Base-by-base conservation (phyloP, 768 basidiomycete species). In the Megacollybia marginata region DNA sequence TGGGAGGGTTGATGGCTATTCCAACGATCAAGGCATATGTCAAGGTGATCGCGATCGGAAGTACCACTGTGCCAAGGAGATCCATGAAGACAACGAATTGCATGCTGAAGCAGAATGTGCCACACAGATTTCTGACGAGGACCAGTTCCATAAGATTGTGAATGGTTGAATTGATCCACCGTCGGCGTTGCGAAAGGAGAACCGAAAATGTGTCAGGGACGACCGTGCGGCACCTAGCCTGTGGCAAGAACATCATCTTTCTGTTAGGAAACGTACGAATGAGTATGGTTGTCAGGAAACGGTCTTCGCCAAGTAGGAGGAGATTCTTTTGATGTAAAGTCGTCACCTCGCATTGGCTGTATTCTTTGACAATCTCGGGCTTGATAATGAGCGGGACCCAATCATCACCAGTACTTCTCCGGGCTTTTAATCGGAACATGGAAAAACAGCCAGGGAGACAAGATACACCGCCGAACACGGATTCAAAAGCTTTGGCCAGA, bases 21-120 rank as follows among this genome's bases (percentile, higher is more conserved):
- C 80, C 80, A 59, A 88, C 82, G 62, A 96, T 82, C 44, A 98
- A 82, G 49, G 83, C 77, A 62, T 92, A 92, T 2, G 96, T 98
- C 46, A 99, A 75, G 48, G 76, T 69, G 59, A 99, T 96, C 54
- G 95, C 95, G 59, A 97, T 83, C 23, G 96, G 96, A 15, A 97
- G 79, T 18, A 96, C 93, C 57, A 92, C 80, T 2, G 91, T 94
- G 52, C 90, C 90, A 52, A 93, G 68, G 42, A 94, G 79, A 65
- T 97, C 93, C 90, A 98, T 93, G 71, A 95, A 92, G 48, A 98
- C 93, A 65, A 98, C 85, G 66, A 98, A 98, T 65, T 98, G 96
- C 94, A 97, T 98, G 68, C 92, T 96, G 71, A 98, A 97, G 74
- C 96, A 99, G 69, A 99, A 99, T 31, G 95, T 98, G 33, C 96